Base-by-base conservation (phyloP, 2,329 filamentous ascomycete species). In the Aureobasidium sp. region DNA sequence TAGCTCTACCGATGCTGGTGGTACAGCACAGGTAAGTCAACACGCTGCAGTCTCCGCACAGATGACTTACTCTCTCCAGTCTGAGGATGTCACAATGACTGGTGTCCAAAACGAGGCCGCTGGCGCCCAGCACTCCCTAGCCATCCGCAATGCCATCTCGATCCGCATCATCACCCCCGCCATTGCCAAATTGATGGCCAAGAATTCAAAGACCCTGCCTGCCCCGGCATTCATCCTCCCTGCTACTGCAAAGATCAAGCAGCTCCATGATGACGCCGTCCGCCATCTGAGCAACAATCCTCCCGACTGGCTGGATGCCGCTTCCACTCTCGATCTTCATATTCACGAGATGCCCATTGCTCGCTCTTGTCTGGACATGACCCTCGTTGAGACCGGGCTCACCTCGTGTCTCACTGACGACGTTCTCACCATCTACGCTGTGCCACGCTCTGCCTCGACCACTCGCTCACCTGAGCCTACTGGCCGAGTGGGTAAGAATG, bases 141-240 rank as follows among this genome's bases (percentile, higher is more conserved):
- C 59, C 54, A 56, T 42, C 36, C 45, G 64, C 50, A 55, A 45
- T 7, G 23, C 43, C 36, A 59, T 76, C 18, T 18, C 54, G 11
- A 38, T 76, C n/a, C 73, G 74, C 8, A 67, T 76, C 60, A 70
- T 75, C 43, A 77, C 74, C 6, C 71, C 73, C 9, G 69, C 68
- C 15, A 59, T 67, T 8, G 71, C 73, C 15, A 68, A 66, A 27
- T 23, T 36, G 56, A 47, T 60, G 42, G 29, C 27, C 38, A 45
- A 50, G 16, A 62, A 68, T 66, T 33, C 69, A 53, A 65, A 62
- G 4, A 29, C 47, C 4, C 66, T 67, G 18, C 53, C 66, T 2
- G 56, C 70, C 10, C 40, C 61, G 1, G 66, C 68, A 16, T 62
- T 72, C 58, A 61, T 11, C 18, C 64, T 76, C n/a, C 53, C 70